phyloP scores from a whole-genome alignment of 305 asterid genomes.

The Fraxinus baroniana region DNA sequence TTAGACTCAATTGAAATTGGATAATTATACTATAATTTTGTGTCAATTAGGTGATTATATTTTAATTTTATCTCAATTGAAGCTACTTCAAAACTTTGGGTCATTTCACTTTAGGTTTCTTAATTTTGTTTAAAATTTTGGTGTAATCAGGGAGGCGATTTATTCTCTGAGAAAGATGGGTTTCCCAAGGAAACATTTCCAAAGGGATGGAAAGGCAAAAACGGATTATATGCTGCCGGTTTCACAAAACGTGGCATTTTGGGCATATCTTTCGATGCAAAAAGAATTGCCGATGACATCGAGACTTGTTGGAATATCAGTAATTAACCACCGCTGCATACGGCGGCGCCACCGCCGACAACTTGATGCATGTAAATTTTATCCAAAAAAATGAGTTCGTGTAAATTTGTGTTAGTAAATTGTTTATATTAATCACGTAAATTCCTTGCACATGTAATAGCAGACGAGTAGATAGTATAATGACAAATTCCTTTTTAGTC shows the following conservation, averaged over 20 bases:
- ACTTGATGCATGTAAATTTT: not conserved
- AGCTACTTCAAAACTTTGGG: too few relatives aligned
- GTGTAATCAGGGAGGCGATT: slow-evolving; percentile 23
- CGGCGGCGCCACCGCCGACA: not conserved
- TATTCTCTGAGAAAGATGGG: slow-evolving; percentile 33
- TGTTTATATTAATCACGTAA: not conserved
- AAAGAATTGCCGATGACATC: slow-evolving; percentile 30
- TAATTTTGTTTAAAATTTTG: not conserved
- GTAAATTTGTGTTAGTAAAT: not conserved
- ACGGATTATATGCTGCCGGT: slow-evolving; percentile 41
- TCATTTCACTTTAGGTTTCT: too few relatives aligned
- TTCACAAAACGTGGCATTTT: slow-evolving; percentile 36
- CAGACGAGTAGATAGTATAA: not conserved
- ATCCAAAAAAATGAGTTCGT: not conserved
- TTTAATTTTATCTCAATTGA: not conserved
- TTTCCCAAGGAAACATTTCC: slow-evolving; percentile 32
- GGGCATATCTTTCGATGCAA: slow-evolving; percentile 36
- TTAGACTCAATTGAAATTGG: too few relatives aligned
- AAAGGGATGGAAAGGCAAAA: slow-evolving; percentile 35
- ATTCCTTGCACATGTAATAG: not conserved
- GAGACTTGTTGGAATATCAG: slow-evolving; percentile 17
- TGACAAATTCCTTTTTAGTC: not conserved
- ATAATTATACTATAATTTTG: too few relatives aligned
- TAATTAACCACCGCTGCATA: not conserved
- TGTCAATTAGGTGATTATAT: too few relatives aligned